Evolutionary conservation across 768 basidiomycete species (phyloP).

Genomic region (Mycena metata): DNA sequence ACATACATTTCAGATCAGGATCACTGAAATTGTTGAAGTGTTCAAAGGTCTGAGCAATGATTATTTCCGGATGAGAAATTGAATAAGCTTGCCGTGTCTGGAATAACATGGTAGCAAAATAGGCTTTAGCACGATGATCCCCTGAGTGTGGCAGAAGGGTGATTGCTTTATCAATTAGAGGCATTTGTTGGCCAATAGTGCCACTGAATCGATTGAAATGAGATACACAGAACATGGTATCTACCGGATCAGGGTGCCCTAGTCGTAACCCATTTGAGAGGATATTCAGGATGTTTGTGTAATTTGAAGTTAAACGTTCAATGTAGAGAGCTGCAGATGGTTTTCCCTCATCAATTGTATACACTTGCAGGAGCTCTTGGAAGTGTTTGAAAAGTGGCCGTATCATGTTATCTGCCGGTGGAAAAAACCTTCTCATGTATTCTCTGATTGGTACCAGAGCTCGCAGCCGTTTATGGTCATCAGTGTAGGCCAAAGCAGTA

Average conservation of each 20-base stretch:
- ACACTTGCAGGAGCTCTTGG: neutral
- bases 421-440: neutral
- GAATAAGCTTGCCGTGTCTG: neutral
- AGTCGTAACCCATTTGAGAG: neutral
- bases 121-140: neutral
- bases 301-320: neutral
- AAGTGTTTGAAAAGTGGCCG: neutral
- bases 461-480: neutral
- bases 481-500: neutral
- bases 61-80: neutral
- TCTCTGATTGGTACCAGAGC: conserved; percentile 1
- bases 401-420: neutral
- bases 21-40: neutral
- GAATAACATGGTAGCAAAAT: neutral
- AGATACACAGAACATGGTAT: neutral
- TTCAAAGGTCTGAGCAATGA: neutral
- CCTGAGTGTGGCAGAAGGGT: neutral
- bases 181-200: neutral
- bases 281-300: neutral
- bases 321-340: neutral
- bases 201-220: neutral
- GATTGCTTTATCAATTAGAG: neutral
- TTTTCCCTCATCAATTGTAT: neutral
- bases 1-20: neutral
- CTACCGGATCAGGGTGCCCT: neutral